Percentiles rank a stretch among this genome's conserved stretches.
Conservation (phyloP, 805 yeast species). For the Scheffersomyces amazonensis region DNA sequence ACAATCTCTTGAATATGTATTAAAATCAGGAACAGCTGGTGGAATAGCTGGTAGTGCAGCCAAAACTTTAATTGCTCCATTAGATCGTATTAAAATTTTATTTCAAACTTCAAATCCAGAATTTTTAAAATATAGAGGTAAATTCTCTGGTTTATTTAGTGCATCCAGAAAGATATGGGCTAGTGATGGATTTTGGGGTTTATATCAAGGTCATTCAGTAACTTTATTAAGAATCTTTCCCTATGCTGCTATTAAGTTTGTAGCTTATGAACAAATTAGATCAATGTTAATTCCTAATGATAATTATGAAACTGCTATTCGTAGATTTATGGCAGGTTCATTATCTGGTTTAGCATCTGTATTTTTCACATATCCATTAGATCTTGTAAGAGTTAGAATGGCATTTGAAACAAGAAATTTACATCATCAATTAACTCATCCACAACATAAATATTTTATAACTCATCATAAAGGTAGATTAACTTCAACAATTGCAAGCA, state of each 20-base stretch:
- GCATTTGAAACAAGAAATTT: slow-evolving; percentile 74
- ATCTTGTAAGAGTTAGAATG: slow-evolving; percentile 82
- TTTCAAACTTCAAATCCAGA: slow-evolving; percentile 96
- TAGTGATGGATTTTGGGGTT: slow-evolving; percentile 73
- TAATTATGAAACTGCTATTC: slow-evolving; percentile 69
- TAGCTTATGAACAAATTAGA: slow-evolving; percentile 91
- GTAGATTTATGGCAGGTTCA: slow-evolving; percentile 86
- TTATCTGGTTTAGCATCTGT: slow-evolving; percentile 87
- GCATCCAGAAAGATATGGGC: slow-evolving; percentile 69
- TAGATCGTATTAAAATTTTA: slow-evolving; percentile 90
- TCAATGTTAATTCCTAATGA: slow-evolving; percentile 73
- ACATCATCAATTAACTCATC: slow-evolving; percentile 19
- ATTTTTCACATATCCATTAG: slow-evolving; percentile 87
- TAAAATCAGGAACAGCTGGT: slow-evolving; percentile 88
- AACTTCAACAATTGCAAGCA: slow-evolving; percentile 26
- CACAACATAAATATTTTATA: slow-evolving; percentile 24
- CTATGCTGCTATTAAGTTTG: slow-evolving; percentile 95
- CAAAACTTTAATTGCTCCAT: slow-evolving; percentile 90
- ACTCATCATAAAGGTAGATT: slow-evolving; percentile 27
- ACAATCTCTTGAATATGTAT: slow-evolving; percentile 71
- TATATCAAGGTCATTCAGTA: slow-evolving; percentile 94
- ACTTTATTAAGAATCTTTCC: slow-evolving; percentile 90
- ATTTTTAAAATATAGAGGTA: slow-evolving; percentile 75
- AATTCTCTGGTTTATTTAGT: slow-evolving; percentile 66
- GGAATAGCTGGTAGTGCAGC: slow-evolving; percentile 97